Conservation (phyloP, 306 rosid species). For the Astragalus glycyphyllos region DNA sequence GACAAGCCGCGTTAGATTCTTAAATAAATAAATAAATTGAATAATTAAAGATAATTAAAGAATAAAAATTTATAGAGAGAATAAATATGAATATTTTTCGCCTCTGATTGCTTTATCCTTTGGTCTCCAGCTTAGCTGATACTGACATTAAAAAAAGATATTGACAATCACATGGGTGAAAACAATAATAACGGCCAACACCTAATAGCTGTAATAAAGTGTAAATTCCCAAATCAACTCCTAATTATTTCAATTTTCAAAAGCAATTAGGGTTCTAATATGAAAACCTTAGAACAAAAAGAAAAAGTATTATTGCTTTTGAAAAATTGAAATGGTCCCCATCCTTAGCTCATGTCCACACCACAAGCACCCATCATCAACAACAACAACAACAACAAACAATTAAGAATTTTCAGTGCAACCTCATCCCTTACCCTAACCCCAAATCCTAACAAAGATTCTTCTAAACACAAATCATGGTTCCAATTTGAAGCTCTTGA, state of each 20-base stretch:
- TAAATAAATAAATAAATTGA: too few species aligned
- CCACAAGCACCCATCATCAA: constrained; percentile 17
- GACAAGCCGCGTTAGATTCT: too few species aligned
- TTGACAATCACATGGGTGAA: too few species aligned
- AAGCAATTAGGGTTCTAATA: neutral
- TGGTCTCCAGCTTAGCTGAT: too few species aligned
- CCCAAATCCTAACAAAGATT: neutral
- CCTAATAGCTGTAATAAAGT: too few species aligned
- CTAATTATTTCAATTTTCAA: neutral
- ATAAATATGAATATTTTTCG: too few species aligned
- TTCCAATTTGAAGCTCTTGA: constrained; percentile 27
- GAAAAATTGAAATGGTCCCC: constrained; percentile 34
- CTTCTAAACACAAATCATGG: constrained; percentile 4
- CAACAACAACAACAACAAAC: constrained; percentile 12
- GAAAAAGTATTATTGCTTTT: neutral
- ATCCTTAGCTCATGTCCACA: neutral
- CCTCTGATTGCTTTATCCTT: too few species aligned
- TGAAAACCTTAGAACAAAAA: constrained; percentile 15
- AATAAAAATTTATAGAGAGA: too few species aligned
- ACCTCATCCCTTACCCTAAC: neutral
- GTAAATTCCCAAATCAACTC: neutral
- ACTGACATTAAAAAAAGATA: too few species aligned
- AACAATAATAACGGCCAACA: neutral
- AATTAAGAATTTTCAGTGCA: constrained; percentile 11
- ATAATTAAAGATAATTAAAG: too few species aligned